A percentile compares a stretch with the other conserved stretches of the same genome.
Evolutionary conservation across 345 rosid genomes (phyloP).

Genomic region (Dipteronia sinensis): DNA sequence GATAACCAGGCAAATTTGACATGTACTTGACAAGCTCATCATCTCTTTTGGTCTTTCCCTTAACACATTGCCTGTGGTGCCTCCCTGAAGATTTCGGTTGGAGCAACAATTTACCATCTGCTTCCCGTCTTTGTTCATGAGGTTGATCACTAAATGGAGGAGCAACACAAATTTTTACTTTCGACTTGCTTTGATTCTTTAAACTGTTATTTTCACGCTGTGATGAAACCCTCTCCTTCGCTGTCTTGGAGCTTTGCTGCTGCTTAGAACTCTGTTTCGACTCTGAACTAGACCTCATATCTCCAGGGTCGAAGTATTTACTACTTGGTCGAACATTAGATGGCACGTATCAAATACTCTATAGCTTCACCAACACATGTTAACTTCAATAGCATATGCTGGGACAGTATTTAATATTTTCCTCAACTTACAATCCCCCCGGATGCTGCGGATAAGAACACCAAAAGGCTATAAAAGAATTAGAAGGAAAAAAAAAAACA

Average conservation of each 20-base stretch:
- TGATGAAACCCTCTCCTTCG: constrained; percentile 38
- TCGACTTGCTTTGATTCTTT: constrained; percentile 40
- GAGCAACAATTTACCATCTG: constrained; percentile 26
- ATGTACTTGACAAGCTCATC: constrained; percentile 83
- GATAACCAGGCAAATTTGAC: constrained; percentile 76
- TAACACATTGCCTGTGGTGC: constrained; percentile 23
- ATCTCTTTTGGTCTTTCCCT: constrained; percentile 36
- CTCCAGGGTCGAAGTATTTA: constrained; percentile 14
- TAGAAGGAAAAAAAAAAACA: not conserved
- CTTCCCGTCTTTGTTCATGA: constrained; percentile 23
- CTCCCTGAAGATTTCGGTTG: constrained; percentile 36
- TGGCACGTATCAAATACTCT: constrained; percentile 17
- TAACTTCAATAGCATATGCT: constrained; percentile 16
- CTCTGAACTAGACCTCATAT: constrained; percentile 40
- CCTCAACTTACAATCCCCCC: not conserved
- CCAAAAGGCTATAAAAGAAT: not conserved
- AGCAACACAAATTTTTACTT: constrained; percentile 25
- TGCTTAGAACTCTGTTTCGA: constrained; percentile 39
- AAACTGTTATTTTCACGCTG: constrained; percentile 26
- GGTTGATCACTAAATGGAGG: constrained; percentile 16
- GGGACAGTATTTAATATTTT: not conserved
- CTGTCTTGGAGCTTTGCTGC: constrained; percentile 33
- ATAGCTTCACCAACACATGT: constrained; percentile 16
- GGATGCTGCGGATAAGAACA: constrained; percentile 1
- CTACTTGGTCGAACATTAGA: constrained; percentile 30